A percentile compares a stretch with the other conserved stretches of the same genome.
Evolutionary conservation across 2,329 filamentous ascomycete species (phyloP).

Genomic region (Exophiala spinifera): DNA sequence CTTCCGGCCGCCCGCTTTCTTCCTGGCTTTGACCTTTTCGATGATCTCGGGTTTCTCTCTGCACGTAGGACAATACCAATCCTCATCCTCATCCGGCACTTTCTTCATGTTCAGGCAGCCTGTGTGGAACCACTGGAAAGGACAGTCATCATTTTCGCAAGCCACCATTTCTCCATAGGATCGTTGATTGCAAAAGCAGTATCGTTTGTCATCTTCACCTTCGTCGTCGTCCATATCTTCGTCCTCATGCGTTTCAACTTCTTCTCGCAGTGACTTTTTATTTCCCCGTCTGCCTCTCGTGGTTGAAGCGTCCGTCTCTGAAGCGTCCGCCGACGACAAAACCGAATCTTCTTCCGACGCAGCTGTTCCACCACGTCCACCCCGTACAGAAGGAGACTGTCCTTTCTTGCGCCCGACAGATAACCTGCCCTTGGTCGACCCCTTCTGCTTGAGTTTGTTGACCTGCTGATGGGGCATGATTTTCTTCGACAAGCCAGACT

Average conservation of each 20-base stretch:
- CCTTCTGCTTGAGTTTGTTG: slow-evolving; percentile 36
- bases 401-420: slow-evolving; percentile 44
- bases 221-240: slow-evolving; percentile 50
- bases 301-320: slow-evolving; percentile 42
- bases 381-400: slow-evolving; percentile 39
- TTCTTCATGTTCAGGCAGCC: slow-evolving; percentile 61
- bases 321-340: slow-evolving; percentile 50
- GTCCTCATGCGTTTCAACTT: slow-evolving; percentile 43
- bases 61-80: slow-evolving; percentile 57
- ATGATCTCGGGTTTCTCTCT: slow-evolving; percentile 34
- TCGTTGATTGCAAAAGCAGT: slow-evolving; percentile 64
- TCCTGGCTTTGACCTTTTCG: slow-evolving; percentile 35
- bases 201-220: slow-evolving; percentile 59
- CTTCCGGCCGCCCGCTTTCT: slow-evolving; percentile 20
- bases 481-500: slow-evolving; percentile 52
- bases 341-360: slow-evolving; percentile 50
- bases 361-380: slow-evolving; percentile 34
- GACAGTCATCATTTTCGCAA: slow-evolving; percentile 63
- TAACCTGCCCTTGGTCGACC: slow-evolving; percentile 38
- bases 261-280: slow-evolving; percentile 25
- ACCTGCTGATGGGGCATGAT: slow-evolving; percentile 32
- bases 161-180: slow-evolving; percentile 67
- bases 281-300: slow-evolving; percentile 22
- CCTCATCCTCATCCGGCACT: slow-evolving; percentile 56
- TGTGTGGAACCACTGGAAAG: slow-evolving; percentile 66